Evolutionary conservation across 495 filamentous ascomycete genomes (phyloP).

Genomic region (Podospora tetraspora): DNA sequence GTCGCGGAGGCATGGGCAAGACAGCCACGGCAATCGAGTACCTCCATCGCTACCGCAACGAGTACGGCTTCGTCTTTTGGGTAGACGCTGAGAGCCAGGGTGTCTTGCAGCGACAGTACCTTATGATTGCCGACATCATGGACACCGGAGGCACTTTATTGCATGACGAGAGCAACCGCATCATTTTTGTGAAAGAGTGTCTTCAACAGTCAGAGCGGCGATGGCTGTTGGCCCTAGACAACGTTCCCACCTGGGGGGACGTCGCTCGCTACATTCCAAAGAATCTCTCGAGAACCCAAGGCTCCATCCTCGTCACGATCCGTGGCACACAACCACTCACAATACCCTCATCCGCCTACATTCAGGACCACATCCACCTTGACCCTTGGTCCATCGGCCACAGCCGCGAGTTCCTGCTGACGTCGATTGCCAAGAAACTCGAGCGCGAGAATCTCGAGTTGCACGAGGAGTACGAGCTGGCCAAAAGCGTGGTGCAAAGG

Average conservation of each 20-base stretch:
- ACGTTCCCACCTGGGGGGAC: constrained; percentile 16
- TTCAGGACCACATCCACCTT: constrained; percentile 2
- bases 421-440: constrained; percentile 9
- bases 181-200: constrained; percentile 12
- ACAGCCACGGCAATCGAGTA: constrained; percentile 23
- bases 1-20: constrained; percentile 26
- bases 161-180: neutral
- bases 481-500: constrained; percentile 14
- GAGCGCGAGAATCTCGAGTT: neutral
- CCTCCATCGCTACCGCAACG: constrained; percentile 10
- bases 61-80: constrained; percentile 24
- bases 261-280: constrained; percentile 18
- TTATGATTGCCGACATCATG: neutral
- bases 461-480: constrained; percentile 14
- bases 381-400: constrained; percentile 5
- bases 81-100: constrained; percentile 20
- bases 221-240: constrained; percentile 29
- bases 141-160: neutral
- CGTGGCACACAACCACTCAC: neutral
- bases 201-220: constrained; percentile 13
- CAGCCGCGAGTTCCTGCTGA: constrained; percentile 15
- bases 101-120: constrained; percentile 7
- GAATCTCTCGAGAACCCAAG: constrained; percentile 14
- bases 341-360: neutral
- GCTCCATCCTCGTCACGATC: constrained; percentile 22